Base-by-base conservation (phyloP, 768 basidiomycete genomes). In the Suillus tomentosus region DNA sequence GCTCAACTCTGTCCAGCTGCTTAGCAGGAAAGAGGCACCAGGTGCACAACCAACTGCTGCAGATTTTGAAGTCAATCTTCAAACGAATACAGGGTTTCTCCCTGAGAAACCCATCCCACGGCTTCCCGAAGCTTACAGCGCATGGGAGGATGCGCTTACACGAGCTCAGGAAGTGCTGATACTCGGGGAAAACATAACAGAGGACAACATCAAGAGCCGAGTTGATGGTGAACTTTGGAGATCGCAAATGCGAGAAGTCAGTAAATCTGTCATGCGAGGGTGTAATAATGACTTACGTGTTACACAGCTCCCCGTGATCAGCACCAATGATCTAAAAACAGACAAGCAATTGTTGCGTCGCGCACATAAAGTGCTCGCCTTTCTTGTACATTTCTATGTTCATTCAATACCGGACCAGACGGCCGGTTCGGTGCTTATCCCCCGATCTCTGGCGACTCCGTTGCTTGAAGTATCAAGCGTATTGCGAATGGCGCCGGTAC, bases 291-390 rank as follows among this genome's bases (percentile, higher is more conserved):
- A 43, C 64, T 70, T 45, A 73, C 66, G 40, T 64, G 58, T 60
- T 64, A 60, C 31, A 66, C 64, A 94, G 94, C 89, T 92, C 82
- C 90, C 91, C 9, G 78, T 89, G 47, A 80, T 96, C 15, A 81
- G 85, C 60, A 86, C 84, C 13, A 76, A 80, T 37, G 68, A 73
- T 14, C 80, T 96, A 37, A 76, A 80, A 31, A 69, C 72, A 48
- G 84, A 92, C 67, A 74, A 86, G 37, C 86, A 87, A 37, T 76
- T 82, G 57, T 82, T 93, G 17, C 90, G 95, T 66, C 87, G 95
- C 55, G 95, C 94, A 2, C 95, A 98, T 78, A 81, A 90, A 73
- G 91, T 97, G 56, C 83, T 99, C 42, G 86, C 95, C 8, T 97
- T 91, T 83, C 84, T 98, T 54, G 81, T 92, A 53, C 92, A 94